phyloP scores from a whole-genome alignment of 441 rosid species.

The Pelargonium citronellum region DNA sequence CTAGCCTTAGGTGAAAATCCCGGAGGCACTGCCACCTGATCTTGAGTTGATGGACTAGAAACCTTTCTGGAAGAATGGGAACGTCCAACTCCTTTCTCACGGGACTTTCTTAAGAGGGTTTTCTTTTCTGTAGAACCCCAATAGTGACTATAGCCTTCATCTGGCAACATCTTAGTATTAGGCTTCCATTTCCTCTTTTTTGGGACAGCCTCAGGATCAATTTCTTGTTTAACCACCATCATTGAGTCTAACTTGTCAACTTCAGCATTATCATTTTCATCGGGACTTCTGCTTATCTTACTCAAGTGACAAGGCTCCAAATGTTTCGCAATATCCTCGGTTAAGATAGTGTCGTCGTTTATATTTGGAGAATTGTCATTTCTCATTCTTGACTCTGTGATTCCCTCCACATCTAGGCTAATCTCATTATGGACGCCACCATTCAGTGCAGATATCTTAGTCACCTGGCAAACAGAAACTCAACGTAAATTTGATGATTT shows the following conservation, averaged over 20 bases:
- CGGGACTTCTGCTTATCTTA: constrained; percentile 19
- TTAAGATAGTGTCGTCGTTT: constrained; percentile 14
- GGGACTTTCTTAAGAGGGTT: constrained; percentile 28
- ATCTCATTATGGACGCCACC: constrained; percentile 28
- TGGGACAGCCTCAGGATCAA: constrained; percentile 29
- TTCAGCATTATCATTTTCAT: constrained; percentile 19
- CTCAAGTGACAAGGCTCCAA: constrained; percentile 20
- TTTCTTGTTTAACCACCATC: constrained; percentile 24
- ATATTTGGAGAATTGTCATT: constrained; percentile 27
- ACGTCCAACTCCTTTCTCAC: constrained; percentile 23
- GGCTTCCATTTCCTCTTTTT: constrained; percentile 61
- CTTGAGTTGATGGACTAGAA: constrained; percentile 19
- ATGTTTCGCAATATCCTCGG: constrained; percentile 22
- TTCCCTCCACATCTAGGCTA: constrained; percentile 25
- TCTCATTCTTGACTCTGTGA: constrained; percentile 20
- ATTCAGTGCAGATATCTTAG: constrained; percentile 15
- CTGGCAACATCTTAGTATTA: constrained; percentile 60
- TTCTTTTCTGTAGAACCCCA: constrained; percentile 37
- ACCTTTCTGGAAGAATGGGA: constrained; percentile 30
- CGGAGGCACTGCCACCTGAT: constrained; percentile 15
- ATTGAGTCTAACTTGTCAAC: constrained; percentile 23
- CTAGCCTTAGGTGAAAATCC: constrained; percentile 22
- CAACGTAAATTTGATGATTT: constrained; percentile 14
- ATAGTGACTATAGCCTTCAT: constrained; percentile 58
- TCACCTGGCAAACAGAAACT: constrained; percentile 27